phyloP scores from a whole-genome alignment of 768 basidiomycete genomes.

The Suillus weaverae region DNA sequence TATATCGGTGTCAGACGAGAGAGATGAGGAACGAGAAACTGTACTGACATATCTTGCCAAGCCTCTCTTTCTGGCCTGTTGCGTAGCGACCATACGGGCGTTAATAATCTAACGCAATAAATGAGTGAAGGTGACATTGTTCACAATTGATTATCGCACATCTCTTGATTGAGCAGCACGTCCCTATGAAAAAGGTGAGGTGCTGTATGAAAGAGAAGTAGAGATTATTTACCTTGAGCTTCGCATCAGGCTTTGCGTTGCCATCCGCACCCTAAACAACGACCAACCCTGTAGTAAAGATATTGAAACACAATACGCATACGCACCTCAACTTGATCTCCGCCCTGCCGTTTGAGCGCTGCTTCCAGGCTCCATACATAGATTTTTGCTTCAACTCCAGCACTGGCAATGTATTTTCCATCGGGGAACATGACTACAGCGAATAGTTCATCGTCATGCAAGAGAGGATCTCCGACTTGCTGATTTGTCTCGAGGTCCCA shows the following conservation, averaged over 20 bases:
- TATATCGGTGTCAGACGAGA: too few species aligned
- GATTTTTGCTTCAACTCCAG: conserved; percentile 72
- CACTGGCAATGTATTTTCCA: conserved; percentile 78
- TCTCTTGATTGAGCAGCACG: neutral
- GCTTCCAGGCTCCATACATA: conserved; percentile 77
- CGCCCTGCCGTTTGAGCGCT: neutral
- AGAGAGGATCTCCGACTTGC: too few species aligned
- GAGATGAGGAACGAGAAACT: too few species aligned
- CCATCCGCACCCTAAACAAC: neutral
- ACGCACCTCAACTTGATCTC: neutral
- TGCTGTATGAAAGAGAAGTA: neutral
- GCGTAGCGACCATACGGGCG: too few species aligned
- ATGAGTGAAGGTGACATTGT: neutral
- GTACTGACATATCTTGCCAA: too few species aligned
- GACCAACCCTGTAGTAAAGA: neutral
- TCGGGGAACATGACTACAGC: conserved; percentile 54
- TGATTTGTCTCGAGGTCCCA: too few species aligned
- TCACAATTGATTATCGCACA: neutral
- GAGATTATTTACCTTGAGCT: neutral
- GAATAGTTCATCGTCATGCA: too few species aligned
- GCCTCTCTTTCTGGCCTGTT: too few species aligned
- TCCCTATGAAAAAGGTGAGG: neutral
- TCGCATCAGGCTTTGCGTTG: neutral
- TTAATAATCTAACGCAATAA: neutral
- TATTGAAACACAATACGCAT: neutral